phyloP scores from a whole-genome alignment of 2,329 filamentous ascomycete species.

The Aspergillus ibericus region DNA sequence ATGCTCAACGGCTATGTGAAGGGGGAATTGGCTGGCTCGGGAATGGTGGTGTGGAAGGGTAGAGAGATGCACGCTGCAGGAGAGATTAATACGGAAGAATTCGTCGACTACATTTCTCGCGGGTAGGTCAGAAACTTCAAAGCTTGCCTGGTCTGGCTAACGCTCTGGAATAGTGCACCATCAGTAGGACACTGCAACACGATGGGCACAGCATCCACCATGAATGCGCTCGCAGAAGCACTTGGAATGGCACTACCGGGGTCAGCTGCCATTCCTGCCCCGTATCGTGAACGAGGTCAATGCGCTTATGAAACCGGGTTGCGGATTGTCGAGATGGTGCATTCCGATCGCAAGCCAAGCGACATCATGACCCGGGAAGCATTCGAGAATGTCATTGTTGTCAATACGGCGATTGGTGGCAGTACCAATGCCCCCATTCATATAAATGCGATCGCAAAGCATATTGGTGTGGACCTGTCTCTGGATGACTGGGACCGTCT shows the following conservation, averaged over 20 bases:
- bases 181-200: slow-evolving; percentile 54
- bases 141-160: background rate
- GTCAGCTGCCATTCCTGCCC: slow-evolving; percentile 53
- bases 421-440: slow-evolving; percentile 60
- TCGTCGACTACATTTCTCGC: slow-evolving; percentile 49
- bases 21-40: slow-evolving; percentile 46
- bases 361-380: slow-evolving; percentile 57
- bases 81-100: slow-evolving; percentile 46
- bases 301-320: slow-evolving; percentile 51
- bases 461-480: slow-evolving; percentile 52
- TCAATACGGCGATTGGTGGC: slow-evolving; percentile 57
- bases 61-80: slow-evolving; percentile 51
- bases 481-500: slow-evolving; percentile 57
- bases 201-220: slow-evolving; percentile 56
- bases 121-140: slow-evolving; percentile 31
- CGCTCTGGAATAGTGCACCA: slow-evolving; percentile 37
- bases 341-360: slow-evolving; percentile 50
- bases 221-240: slow-evolving; percentile 55
- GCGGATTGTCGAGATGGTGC: slow-evolving; percentile 54
- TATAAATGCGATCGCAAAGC: slow-evolving; percentile 55
- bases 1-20: slow-evolving; percentile 54
- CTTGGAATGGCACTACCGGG: slow-evolving; percentile 56
- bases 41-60: slow-evolving; percentile 51
- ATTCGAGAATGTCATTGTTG: slow-evolving; percentile 58
- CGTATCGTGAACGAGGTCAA: slow-evolving; percentile 51